Conservation (phyloP, 306 rosid species). For the Nissolia schottii region DNA sequence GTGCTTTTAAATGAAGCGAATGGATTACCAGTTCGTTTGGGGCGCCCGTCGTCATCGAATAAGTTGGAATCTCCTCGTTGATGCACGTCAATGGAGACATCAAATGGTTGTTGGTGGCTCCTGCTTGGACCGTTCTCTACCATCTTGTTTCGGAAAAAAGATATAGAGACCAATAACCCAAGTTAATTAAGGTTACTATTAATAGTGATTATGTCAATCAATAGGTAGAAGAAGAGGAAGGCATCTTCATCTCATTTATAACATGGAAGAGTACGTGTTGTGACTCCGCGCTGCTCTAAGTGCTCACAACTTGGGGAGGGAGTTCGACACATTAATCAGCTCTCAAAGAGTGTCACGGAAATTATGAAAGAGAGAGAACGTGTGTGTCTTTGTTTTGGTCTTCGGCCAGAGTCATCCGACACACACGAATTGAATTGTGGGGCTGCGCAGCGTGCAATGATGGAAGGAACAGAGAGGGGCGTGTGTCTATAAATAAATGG, state of each 20-base stretch:
- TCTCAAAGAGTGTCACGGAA: not conserved
- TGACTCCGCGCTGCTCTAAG: not conserved
- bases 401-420: not conserved
- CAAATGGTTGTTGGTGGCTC: conserved; percentile 3
- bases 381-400: not conserved
- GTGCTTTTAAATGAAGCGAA: not conserved
- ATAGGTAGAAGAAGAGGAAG: not conserved
- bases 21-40: conserved; percentile 36
- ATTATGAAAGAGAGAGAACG: not conserved
- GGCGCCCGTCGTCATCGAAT: conserved; percentile 39
- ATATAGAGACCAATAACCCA: not conserved
- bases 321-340: not conserved
- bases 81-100: conserved; percentile 5
- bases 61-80: conserved; percentile 15
- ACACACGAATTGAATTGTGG: not conserved
- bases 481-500: conserved; percentile 16
- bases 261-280: not conserved
- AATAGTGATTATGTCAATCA: not conserved
- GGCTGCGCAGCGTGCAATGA: not conserved
- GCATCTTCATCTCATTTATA: not conserved
- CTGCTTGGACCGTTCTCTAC: not conserved
- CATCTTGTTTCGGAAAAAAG: conserved; percentile 12
- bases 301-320: not conserved
- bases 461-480: not conserved
- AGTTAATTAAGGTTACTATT: too few relatives aligned